Conservation (phyloP, 805 yeast genomes). For the Komagataella populi region DNA sequence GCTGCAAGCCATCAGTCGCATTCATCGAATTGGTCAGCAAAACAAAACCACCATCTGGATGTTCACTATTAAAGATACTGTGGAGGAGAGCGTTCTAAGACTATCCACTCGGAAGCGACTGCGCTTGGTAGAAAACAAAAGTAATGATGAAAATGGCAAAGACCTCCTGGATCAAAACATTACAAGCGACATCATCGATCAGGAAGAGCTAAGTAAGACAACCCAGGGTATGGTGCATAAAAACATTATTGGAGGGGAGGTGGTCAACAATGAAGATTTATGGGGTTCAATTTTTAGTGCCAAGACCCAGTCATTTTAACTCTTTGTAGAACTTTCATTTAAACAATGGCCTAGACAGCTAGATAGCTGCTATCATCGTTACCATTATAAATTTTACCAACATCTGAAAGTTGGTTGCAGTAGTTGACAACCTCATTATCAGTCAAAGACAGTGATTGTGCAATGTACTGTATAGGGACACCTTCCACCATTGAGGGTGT, state of each 20-base stretch:
- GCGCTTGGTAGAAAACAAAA: conserved; percentile 19
- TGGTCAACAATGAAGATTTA: conserved; percentile 41
- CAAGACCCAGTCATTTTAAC: conserved; percentile 3
- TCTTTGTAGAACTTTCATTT: not conserved
- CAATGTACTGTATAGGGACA: conserved; percentile 52
- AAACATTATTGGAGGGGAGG: conserved; percentile 38
- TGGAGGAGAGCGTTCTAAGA: conserved; percentile 78
- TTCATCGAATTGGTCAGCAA: conserved; percentile 86
- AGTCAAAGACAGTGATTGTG: conserved; percentile 38
- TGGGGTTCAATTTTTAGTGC: conserved; percentile 47
- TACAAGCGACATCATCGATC: conserved; percentile 26
- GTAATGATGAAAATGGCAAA: conserved; percentile 6
- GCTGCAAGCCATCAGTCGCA: conserved; percentile 81
- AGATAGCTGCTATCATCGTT: conserved; percentile 52
- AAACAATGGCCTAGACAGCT: conserved; percentile 29
- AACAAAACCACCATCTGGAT: conserved; percentile 82
- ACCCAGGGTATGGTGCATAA: conserved; percentile 34
- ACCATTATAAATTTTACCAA: conserved; percentile 57
- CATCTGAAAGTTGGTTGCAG: conserved; percentile 45
- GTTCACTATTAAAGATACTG: conserved; percentile 71
- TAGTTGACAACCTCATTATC: conserved; percentile 33
- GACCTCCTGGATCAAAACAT: conserved; percentile 16
- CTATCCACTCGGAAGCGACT: conserved; percentile 51
- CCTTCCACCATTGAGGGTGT: conserved; percentile 58
- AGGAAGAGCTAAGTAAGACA: conserved; percentile 39